A percentile compares a stretch with the other conserved stretches of the same genome.
These are phyloP conservation scores for Eucalyptus brandiana DNA, from an alignment of 345 rosid genomes.

Conservation along the genomic window DNA sequence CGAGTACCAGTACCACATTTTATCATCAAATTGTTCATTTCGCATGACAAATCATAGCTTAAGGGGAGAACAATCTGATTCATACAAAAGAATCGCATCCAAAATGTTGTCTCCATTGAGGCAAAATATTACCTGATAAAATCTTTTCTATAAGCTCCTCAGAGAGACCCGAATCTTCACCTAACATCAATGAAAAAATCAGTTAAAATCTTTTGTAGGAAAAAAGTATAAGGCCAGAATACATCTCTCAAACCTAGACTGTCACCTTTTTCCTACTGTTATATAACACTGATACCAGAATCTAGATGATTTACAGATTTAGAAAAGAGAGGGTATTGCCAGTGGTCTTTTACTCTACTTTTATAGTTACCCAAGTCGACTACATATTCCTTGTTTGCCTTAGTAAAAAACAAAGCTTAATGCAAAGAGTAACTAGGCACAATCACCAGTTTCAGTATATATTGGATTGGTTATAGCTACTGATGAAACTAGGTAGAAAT, in stretches of 20 bases:
- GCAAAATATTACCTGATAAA: constrained; percentile 31
- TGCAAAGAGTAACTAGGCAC: not conserved
- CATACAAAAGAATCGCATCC: not conserved
- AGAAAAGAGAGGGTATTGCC: not conserved
- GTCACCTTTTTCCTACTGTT: not conserved
- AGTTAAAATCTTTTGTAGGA: not conserved
- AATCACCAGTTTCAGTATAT: not conserved
- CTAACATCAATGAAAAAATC: not conserved
- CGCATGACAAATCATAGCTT: not conserved
- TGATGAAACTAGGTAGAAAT: not conserved
- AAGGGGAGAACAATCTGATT: not conserved
- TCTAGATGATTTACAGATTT: not conserved
- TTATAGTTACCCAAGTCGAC: not conserved
- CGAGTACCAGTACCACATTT: not conserved
- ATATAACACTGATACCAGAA: not conserved
- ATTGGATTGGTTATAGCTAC: not conserved
- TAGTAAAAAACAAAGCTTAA: not conserved
- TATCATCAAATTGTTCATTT: not conserved
- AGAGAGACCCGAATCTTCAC: constrained; percentile 32
- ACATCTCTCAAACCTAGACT: not conserved
- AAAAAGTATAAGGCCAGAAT: not conserved
- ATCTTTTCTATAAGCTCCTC: constrained; percentile 62
- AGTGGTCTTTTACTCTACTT: not conserved
- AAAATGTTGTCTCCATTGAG: not conserved
- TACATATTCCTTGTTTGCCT: not conserved